phyloP scores from a whole-genome alignment of 495 filamentous ascomycete species.

The Aspergillus carlsbadensis region DNA sequence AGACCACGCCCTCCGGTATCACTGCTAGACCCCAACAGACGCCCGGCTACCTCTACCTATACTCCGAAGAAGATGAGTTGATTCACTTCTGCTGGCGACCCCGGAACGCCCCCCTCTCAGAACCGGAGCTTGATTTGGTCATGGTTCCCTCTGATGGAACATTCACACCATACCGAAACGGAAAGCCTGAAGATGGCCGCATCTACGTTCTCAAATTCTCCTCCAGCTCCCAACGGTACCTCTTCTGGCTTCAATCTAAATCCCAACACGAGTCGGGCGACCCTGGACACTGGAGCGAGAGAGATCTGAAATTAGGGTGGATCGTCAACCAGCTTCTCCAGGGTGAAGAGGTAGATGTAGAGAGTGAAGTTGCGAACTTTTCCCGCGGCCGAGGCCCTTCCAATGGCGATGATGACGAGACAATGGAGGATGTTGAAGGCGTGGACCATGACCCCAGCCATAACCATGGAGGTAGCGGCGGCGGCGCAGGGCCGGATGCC shows the following conservation, averaged over 20 bases:
- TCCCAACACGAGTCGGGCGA: constrained; percentile 73
- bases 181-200: constrained; percentile 76
- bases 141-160: constrained; percentile 88
- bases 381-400: constrained; percentile 48
- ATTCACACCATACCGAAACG: constrained; percentile 74
- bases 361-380: constrained; percentile 68
- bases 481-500: constrained; percentile 80
- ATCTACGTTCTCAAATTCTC: constrained; percentile 93
- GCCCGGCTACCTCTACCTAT: constrained; percentile 91
- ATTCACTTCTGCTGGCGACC: constrained; percentile 96
- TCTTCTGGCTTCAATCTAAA: constrained; percentile 96
- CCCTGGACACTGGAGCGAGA: constrained; percentile 71
- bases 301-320: constrained; percentile 78
- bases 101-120: constrained; percentile 57
- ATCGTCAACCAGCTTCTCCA: constrained; percentile 81
- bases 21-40: constrained; percentile 66
- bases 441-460: constrained; percentile 53
- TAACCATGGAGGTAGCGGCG: constrained; percentile 60
- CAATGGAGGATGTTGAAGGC: constrained; percentile 82
- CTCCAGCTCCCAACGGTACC: constrained; percentile 84
- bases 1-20: constrained; percentile 60
- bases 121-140: constrained; percentile 78
- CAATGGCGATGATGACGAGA: constrained; percentile 66
- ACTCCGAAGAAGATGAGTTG: constrained; percentile 91
- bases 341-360: constrained; percentile 86